Percentiles rank a stretch among this genome's conserved stretches.
Evolutionary conservation across 179 eudicot species (phyloP).

Genomic region (Beta macrorhiza): DNA sequence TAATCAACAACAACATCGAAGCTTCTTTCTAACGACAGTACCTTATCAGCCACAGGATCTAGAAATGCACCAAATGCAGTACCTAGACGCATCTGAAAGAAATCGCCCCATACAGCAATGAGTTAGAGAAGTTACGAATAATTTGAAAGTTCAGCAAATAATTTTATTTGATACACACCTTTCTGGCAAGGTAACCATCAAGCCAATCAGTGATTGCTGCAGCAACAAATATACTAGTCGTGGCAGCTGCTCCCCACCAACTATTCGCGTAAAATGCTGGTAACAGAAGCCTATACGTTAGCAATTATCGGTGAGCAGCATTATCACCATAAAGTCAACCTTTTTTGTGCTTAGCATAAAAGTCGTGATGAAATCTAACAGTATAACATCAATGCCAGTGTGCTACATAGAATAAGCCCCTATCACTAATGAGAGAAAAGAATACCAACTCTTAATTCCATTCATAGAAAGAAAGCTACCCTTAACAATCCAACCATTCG

Average conservation of each 20-base stretch:
- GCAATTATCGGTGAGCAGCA: constrained; percentile 5
- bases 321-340: neutral
- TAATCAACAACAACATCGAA: neutral
- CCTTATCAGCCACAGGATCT: constrained; percentile 99
- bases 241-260: constrained; percentile 79
- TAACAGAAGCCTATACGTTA: constrained; percentile 20
- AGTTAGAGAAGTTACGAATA: constrained; percentile 2
- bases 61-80: constrained; percentile 94
- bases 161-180: constrained; percentile 38
- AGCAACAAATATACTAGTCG: constrained; percentile 80
- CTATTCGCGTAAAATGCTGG: constrained; percentile 77
- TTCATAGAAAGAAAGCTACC: neutral
- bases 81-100: constrained; percentile 73
- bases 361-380: neutral
- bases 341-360: neutral
- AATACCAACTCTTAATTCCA: neutral
- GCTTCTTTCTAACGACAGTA: constrained; percentile 22
- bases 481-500: neutral
- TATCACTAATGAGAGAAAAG: neutral
- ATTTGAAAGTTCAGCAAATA: neutral
- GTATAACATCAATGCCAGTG: neutral
- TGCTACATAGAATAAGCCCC: neutral
- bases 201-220: constrained; percentile 99
- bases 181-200: constrained; percentile 94
- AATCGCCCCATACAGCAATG: constrained; percentile 8